Evolutionary conservation across 2,329 filamentous ascomycete species (phyloP), one percentile per base, ranked within the genome.

Genomic region (Colletotrichum navitas): DNA sequence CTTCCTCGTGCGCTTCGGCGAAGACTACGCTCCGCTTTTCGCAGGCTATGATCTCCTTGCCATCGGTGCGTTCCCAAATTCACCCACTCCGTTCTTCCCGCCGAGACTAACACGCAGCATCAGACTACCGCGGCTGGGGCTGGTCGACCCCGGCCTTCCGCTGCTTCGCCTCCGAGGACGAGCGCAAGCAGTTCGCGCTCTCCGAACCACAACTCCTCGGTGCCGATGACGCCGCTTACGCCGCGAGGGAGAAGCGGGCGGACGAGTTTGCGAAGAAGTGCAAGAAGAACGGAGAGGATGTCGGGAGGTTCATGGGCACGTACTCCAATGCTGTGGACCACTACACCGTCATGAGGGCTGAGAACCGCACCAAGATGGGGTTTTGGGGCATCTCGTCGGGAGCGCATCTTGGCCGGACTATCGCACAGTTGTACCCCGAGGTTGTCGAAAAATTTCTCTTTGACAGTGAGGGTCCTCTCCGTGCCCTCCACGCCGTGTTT

Each of bases 321-420:
- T 68, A 68, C 51, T 36, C 66, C 32, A 68, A 51, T 7, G 59
- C 66, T n/a, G 59, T 68, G 14, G 66, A 68, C 5, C 66, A 68
- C 59, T 63, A 68, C 26, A 34, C 51, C 49, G 59, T 68, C 41
- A 58, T 68, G 66, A 68, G 39, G 51, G 59, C 59, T 18, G 66
- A 68, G 11, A 68, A 63, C 51, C 66, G 66, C 16, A 68, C 66
- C 24, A 68, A 68, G 51, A 11, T 68, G 49, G 59, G 66, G 1
- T 56, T 68, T 51, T 68, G 66, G 66, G 66, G 66, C 1, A 1
- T 58, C 16, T 68, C 66, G 14, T 63, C 66, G 5, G 66, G 66
- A 1, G 59, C 59, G 3, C 51, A 68, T 1, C 51, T 68, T 14
- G 66, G 66, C 1, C 66, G 63, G 41, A 68, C 66, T 0, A 68